Evolutionary conservation across 2,329 filamentous ascomycete genomes (phyloP).

Genomic region (Exophiala bonariae): DNA sequence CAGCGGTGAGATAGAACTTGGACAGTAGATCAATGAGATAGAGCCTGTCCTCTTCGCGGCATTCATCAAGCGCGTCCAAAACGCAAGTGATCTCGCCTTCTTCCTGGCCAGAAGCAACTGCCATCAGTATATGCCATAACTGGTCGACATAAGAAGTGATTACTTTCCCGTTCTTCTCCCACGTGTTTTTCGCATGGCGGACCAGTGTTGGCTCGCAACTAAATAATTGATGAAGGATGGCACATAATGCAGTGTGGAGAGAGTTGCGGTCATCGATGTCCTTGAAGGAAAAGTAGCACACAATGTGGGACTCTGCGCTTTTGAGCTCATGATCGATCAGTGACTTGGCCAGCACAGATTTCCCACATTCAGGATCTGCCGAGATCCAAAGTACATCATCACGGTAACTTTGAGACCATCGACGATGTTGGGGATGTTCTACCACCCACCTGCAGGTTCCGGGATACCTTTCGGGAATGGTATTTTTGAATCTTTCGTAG

Average conservation of each 20-base stretch:
- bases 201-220: constrained; percentile 28
- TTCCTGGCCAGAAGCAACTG: not conserved
- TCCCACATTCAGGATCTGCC: constrained; percentile 43
- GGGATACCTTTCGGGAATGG: constrained; percentile 30
- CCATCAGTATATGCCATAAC: constrained; percentile 12
- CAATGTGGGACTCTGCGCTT: constrained; percentile 13
- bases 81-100: constrained; percentile 8
- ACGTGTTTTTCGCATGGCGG: constrained; percentile 4
- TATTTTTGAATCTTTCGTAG: constrained; percentile 34
- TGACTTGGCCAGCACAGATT: constrained; percentile 39
- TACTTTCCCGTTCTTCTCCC: constrained; percentile 4
- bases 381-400: constrained; percentile 39
- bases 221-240: constrained; percentile 41
- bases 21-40: constrained; percentile 8
- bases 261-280: too few species aligned
- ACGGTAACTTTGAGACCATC: constrained; percentile 28
- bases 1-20: too few species aligned
- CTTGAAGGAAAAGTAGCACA: constrained; percentile 41
- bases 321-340: constrained; percentile 34
- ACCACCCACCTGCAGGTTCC: constrained; percentile 37
- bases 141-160: not conserved
- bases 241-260: constrained; percentile 33
- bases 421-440: constrained; percentile 27
- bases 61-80: constrained; percentile 21
- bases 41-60: constrained; percentile 4